Evolutionary conservation across 495 filamentous ascomycete species (phyloP).

Genomic region (Podospora pseudoanserina): DNA sequence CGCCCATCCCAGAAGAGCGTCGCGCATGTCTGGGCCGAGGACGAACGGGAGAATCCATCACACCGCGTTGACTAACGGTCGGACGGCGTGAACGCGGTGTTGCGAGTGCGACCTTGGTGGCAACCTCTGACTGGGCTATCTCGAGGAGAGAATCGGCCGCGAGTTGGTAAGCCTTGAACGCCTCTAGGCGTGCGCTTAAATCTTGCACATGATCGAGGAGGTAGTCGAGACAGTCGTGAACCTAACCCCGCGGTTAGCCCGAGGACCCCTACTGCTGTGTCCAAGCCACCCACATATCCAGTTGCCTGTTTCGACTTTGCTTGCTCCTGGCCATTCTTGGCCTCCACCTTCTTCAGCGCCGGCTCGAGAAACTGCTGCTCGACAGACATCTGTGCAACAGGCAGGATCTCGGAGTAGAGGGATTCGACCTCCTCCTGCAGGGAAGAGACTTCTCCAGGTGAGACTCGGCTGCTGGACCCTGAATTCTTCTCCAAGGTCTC

Average conservation of each 20-base stretch:
- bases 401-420: constrained; percentile 59
- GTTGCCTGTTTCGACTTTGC: constrained; percentile 37
- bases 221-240: constrained; percentile 38
- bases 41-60: constrained; percentile 26
- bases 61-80: constrained; percentile 9
- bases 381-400: constrained; percentile 59
- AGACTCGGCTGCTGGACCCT: constrained; percentile 17
- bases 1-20: constrained; percentile 29
- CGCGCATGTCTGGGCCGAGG: constrained; percentile 23
- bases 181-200: constrained; percentile 26
- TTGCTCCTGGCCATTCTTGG: constrained; percentile 35
- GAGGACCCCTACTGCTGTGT: neutral
- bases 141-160: constrained; percentile 28
- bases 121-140: constrained; percentile 27
- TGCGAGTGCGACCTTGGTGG: constrained; percentile 9
- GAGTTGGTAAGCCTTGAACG: constrained; percentile 31
- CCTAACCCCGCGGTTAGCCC: constrained; percentile 24
- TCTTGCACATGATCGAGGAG: constrained; percentile 33
- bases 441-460: constrained; percentile 34
- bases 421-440: constrained; percentile 59
- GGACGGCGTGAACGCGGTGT: constrained; percentile 9
- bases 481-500: constrained; percentile 34
- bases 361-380: constrained; percentile 59
- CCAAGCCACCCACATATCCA: constrained; percentile 35
- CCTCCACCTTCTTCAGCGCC: constrained; percentile 43